Base-by-base conservation (phyloP, 1,139 yeast species). In the Protomyces gravidus region DNA sequence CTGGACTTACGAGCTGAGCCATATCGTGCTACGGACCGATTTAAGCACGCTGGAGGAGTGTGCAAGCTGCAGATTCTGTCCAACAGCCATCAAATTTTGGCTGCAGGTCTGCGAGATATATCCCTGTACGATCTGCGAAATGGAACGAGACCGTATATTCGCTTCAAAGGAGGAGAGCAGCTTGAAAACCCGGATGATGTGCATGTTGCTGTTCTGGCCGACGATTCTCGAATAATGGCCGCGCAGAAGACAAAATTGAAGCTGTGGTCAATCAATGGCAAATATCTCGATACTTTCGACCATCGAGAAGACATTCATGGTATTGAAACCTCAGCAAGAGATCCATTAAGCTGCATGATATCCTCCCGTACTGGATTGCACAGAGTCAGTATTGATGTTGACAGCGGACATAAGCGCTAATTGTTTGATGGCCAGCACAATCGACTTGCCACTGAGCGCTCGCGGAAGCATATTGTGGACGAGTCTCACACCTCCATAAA, bases 401-500 rank as follows among this genome's bases (percentile, higher is more conserved):
- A n/a, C n/a, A n/a, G n/a, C n/a, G n/a, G n/a, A n/a, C n/a, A n/a
- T n/a, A n/a, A n/a, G n/a, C n/a, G n/a, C n/a, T n/a, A n/a, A n/a
- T n/a, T n/a, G n/a, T n/a, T n/a, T n/a, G n/a, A n/a, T n/a, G n/a
- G n/a, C n/a, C n/a, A n/a, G n/a, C n/a, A n/a, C n/a, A n/a, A n/a
- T n/a, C n/a, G n/a, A n/a, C n/a, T n/a, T n/a, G n/a, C n/a, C n/a
- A n/a, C n/a, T n/a, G n/a, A n/a, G n/a, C n/a, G n/a, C n/a, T n/a
- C n/a, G n/a, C n/a, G n/a, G n/a, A n/a, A n/a, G n/a, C n/a, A n/a
- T n/a, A n/a, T n/a, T n/a, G n/a, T n/a, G n/a, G n/a, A n/a, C n/a
- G n/a, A n/a, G n/a, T n/a, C 74, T 30, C 71, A 36, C 11, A 36
- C 42, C 19, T 36, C 64, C n/a, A 84, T 63, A 65, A 80, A 85